Percentiles rank a stretch among this genome's conserved stretches.
These are phyloP conservation scores for Leucoagaricus sp. DNA, from an alignment of 1,284 basidiomycete genomes.

Conservation along the genomic window DNA sequence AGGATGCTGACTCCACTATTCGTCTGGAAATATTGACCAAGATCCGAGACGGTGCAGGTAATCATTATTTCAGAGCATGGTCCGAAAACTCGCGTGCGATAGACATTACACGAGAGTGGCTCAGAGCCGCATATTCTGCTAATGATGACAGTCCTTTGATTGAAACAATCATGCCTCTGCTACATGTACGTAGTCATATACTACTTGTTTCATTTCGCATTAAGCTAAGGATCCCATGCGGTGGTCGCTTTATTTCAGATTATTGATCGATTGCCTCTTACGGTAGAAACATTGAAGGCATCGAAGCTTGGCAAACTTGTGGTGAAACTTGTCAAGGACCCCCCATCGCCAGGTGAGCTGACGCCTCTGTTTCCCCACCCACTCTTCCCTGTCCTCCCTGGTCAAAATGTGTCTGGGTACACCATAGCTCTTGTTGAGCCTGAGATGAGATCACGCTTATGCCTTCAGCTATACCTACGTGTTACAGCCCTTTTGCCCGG, in stretches of 20 bases:
- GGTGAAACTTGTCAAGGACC: conserved; percentile 69
- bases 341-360: conserved; percentile 68
- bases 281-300: conserved; percentile 61
- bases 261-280: conserved; percentile 77
- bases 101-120: conserved; percentile 76
- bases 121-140: conserved; percentile 56
- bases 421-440: conserved; percentile 11
- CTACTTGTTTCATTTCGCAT: conserved; percentile 12
- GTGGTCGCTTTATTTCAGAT: conserved; percentile 47
- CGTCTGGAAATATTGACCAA: conserved; percentile 72
- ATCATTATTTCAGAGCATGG: conserved; percentile 84
- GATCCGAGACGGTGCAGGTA: conserved; percentile 79
- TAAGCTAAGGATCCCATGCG: neutral
- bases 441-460: conserved; percentile 14
- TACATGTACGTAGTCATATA: conserved; percentile 63
- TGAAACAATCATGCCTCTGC: conserved; percentile 79
- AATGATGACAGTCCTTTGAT: conserved; percentile 54
- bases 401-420: conserved; percentile 13
- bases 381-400: neutral
- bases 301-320: conserved; percentile 79
- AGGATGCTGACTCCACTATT: conserved; percentile 59
- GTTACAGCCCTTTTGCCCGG: conserved; percentile 25
- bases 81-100: conserved; percentile 70
- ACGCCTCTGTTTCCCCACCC: conserved; percentile 20
- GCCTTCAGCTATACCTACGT: conserved; percentile 14